These are phyloP conservation scores for Solanum piurae DNA, from an alignment of 257 asterid genomes.

Conservation along the genomic window DNA sequence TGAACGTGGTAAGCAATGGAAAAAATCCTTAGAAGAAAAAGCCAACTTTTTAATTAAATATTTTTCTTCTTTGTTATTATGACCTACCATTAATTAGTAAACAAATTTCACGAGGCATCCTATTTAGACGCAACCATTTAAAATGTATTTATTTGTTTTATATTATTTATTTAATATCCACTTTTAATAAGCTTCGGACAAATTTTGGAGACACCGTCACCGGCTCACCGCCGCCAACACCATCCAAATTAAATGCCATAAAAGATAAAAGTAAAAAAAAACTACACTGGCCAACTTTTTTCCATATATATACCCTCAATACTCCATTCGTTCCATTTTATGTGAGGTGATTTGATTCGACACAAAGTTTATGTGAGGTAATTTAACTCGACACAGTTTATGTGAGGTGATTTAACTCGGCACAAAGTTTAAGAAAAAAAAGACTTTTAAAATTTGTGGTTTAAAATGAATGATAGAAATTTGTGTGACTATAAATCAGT, in stretches of 20 bases:
- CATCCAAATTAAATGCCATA: not conserved
- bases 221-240: not conserved
- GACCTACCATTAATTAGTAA: not conserved
- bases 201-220: not conserved
- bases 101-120: not conserved
- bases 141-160: not conserved
- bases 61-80: not conserved
- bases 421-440: too few relatives aligned
- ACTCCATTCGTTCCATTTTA: accelerated
- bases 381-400: too few relatives aligned
- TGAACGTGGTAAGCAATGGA: not conserved
- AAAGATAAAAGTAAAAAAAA: too few relatives aligned
- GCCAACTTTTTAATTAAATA: not conserved
- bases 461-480: too few relatives aligned
- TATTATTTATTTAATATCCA: not conserved
- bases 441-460: accelerated
- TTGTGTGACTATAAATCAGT: too few relatives aligned
- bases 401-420: too few relatives aligned
- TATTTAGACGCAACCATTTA: not conserved
- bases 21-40: not conserved
- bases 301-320: too few relatives aligned
- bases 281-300: not conserved
- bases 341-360: accelerated
- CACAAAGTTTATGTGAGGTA: too few relatives aligned
- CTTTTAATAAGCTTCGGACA: not conserved